Evolutionary conservation across 176 grass and related monocot genomes (phyloP).

Genomic region (Carex scoparia): DNA sequence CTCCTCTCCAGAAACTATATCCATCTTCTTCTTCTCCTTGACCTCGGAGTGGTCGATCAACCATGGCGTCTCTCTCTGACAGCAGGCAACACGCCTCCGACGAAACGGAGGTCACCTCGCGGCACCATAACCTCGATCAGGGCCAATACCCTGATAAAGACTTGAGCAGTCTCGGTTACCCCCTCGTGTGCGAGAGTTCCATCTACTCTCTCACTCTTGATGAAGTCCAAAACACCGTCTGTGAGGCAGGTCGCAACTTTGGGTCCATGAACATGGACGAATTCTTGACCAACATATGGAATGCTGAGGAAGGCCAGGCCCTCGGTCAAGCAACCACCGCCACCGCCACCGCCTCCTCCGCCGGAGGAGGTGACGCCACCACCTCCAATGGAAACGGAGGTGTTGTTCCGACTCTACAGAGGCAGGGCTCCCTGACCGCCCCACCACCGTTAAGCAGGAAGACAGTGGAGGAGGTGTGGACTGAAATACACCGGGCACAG

Average conservation of each 20-base stretch:
- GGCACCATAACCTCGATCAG: slow-evolving; percentile 18
- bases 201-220: slow-evolving; percentile 74
- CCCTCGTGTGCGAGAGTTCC: slow-evolving; percentile 43
- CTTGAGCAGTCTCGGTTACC: slow-evolving; percentile 21
- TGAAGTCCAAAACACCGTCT: slow-evolving; percentile 73
- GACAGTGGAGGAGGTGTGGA: slow-evolving; percentile 96
- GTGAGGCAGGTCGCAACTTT: slow-evolving; percentile 71
- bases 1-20: slow-evolving; percentile 4
- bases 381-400: slow-evolving; percentile 16
- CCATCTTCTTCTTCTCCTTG: not conserved
- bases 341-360: not conserved
- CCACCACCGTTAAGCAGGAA: slow-evolving; percentile 56
- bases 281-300: slow-evolving; percentile 95
- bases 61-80: slow-evolving; percentile 28
- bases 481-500: slow-evolving; percentile 46
- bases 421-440: slow-evolving; percentile 59
- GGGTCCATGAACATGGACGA: slow-evolving; percentile 99
- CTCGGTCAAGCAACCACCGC: not conserved
- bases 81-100: slow-evolving; percentile 8
- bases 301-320: slow-evolving; percentile 71
- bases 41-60: not conserved
- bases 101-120: slow-evolving; percentile 68
- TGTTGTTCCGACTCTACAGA: slow-evolving; percentile 15
- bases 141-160: not conserved
- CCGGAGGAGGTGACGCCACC: not conserved